Evolutionary conservation across 2,329 filamentous ascomycete genomes (phyloP), one percentile per base, ranked within the genome.

Genomic region (Penicillium crustosum): DNA sequence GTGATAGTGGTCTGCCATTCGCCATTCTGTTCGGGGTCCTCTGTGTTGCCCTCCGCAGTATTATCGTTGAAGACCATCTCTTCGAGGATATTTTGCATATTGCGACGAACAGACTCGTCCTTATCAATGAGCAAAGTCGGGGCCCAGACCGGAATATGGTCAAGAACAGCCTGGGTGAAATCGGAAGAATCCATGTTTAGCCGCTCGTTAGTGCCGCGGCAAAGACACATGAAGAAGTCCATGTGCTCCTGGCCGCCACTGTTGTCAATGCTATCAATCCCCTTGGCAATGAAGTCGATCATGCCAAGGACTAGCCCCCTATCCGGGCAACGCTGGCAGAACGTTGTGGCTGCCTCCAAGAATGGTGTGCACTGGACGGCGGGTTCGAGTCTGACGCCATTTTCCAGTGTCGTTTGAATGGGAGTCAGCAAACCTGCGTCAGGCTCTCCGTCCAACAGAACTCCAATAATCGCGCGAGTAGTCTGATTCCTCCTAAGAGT

Each of bases 401-500:
- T 74, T 59, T 81, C 77, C 41, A 90, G 70, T 0, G 84, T 83
- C 43, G 76, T 72, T 39, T 80, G 79, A 2, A 91, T 77, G 44
- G 78, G 75, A 0, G 71, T 64, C 36, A 73, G 62, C 27, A 74
- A 49, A 43, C 86, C 83, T 71, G 86, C 79, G 7, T 75, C 65
- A 0, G 77, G 71, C 55, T 82, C 81, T 21, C 82, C 70, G n/a
- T 77, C 73, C 42, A 89, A 73, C 36, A 91, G 77, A 4, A 80
- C 77, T 38, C 73, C 73, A 49, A 92, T 70, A 52, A 92, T 88
- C 13, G 74, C 76, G 49, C 82, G 78, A 2, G 83, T 85, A 2
- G 78, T 77, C 2, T 68, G 61, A 0, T 74, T 71, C 53, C 85
- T 86, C 66, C 49, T 41, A 5, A 63, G 49, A 19, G 87, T 83